Base-by-base conservation (phyloP, 1,284 basidiomycete genomes). In the Bjerkandera adusta region DNA sequence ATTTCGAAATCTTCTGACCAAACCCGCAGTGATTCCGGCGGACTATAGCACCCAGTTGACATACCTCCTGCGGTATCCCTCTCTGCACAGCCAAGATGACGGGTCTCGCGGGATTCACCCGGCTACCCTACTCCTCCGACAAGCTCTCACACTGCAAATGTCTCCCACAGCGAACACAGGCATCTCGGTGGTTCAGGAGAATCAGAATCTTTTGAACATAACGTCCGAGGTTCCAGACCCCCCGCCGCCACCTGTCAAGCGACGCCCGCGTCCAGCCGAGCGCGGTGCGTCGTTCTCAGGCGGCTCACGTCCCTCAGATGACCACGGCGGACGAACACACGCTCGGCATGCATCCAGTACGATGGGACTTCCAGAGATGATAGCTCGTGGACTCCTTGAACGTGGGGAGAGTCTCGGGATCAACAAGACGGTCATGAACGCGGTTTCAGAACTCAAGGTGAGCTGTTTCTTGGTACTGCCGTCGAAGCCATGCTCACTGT, bases 21-120 rank as follows among this genome's bases (percentile, higher is more conserved):
- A 54, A 24, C 22, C 41, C 33, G 21, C 57, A 92, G 92, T 97
- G 29, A 83, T 97, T 50, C 76, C 84, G 5, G 77, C 85, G 15
- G 92, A 95, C 64, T 94, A 96, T 63, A 90, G 83, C 48, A 77
- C 75, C 1, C 85, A 95, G 56, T 72, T 97, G 20, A 92, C 90
- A 25, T 73, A 77, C 50, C 76, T 97, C 18, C 70, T 97, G 21
- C 88, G 89, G 51, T 97, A 96, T 65, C 91, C 93, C 6, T 20
- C 41, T 10, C 20, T 43, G 13, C 15, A 30, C 11, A n/a, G n/a
- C 3, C 21, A 5, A 15, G 7, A 11, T 16, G 18, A 16, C 50
- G 60, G 32, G 62, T 64, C 25, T 60, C 64, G 47, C n/a, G 51
- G 70, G 12, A 43, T 60, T 1, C 74, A 83, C 54, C 84, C 85